Percentiles rank a stretch among this genome's conserved stretches.
These are phyloP conservation scores for Penicillium angulare DNA, from an alignment of 495 filamentous ascomycete genomes.

Conservation along the genomic window DNA sequence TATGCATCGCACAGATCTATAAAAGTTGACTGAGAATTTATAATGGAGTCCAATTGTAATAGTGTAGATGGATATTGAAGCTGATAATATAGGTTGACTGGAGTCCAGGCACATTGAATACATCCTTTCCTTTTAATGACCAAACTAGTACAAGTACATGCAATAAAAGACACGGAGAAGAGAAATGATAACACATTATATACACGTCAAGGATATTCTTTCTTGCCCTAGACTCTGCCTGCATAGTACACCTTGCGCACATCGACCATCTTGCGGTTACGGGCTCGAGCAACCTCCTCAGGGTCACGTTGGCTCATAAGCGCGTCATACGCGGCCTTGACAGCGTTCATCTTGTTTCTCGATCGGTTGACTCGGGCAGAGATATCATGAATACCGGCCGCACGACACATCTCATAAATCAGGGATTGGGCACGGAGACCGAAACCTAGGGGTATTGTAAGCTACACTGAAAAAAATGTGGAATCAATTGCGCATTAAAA, in stretches of 20 bases:
- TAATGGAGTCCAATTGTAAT: too few species aligned
- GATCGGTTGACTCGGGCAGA: conserved; percentile 73
- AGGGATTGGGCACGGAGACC: conserved; percentile 85
- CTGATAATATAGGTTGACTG: not conserved
- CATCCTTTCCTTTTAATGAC: conserved; percentile 16
- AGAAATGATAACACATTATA: conserved; percentile 37
- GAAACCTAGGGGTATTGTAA: conserved; percentile 60
- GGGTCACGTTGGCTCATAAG: conserved; percentile 79
- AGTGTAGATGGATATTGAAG: not conserved
- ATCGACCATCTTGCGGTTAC: conserved; percentile 94
- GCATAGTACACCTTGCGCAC: conserved; percentile 96
- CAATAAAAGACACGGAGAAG: conserved; percentile 27
- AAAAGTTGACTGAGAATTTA: too few species aligned
- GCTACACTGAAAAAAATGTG: conserved; percentile 1
- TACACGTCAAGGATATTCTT: conserved; percentile 30
- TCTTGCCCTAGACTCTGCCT: conserved; percentile 56
- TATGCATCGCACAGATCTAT: too few species aligned
- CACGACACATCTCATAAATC: conserved; percentile 88
- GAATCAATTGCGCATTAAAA: conserved; percentile 3
- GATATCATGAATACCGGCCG: conserved; percentile 80
- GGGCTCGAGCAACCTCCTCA: conserved; percentile 79
- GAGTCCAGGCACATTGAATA: not conserved
- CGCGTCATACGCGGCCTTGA: conserved; percentile 85
- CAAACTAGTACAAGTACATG: conserved; percentile 29
- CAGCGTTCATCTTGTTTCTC: conserved; percentile 92